Conservation (phyloP, 2,329 filamentous ascomycete species). For the Aplosporella prunicola region DNA sequence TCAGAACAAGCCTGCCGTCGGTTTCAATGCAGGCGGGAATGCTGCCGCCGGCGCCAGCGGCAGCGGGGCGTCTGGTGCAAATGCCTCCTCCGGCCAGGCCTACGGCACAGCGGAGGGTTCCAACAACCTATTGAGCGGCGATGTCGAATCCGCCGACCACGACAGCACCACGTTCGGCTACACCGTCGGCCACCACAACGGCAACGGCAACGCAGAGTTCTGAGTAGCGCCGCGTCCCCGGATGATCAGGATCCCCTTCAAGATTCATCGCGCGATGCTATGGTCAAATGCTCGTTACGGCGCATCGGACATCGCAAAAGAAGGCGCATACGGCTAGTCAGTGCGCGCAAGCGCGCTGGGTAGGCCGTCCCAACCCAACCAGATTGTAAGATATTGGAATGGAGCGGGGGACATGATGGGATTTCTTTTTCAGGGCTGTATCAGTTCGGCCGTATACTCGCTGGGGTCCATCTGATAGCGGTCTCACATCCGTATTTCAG, state of each 20-base stretch:
- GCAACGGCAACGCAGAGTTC: constrained; percentile 29
- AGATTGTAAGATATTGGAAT: constrained; percentile 9
- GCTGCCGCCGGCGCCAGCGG: constrained; percentile 20
- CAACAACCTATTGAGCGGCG: constrained; percentile 34
- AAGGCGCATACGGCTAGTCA: constrained; percentile 14
- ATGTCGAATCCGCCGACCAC: constrained; percentile 35
- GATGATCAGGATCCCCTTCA: constrained; percentile 12
- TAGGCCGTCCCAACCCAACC: constrained; percentile 2
- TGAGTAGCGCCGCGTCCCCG: constrained; percentile 20
- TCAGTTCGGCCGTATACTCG: background rate
- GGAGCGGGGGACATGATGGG: background rate
- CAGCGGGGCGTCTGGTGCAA: constrained; percentile 17
- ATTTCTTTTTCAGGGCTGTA: background rate
- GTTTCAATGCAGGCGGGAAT: constrained; percentile 25
- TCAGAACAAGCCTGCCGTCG: constrained; percentile 44
- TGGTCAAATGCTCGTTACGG: constrained; percentile 11
- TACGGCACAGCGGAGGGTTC: constrained; percentile 24
- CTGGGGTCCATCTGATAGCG: background rate
- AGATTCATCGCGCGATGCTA: constrained; percentile 10
- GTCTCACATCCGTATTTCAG: too few relatives aligned
- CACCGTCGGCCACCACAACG: constrained; percentile 29
- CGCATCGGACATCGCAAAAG: constrained; percentile 19
- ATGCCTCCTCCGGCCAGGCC: constrained; percentile 19
- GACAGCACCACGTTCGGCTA: constrained; percentile 33
- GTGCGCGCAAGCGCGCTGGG: background rate